Conservation (phyloP, 495 filamentous ascomycete genomes). For the Trichoderma erinaceum region DNA sequence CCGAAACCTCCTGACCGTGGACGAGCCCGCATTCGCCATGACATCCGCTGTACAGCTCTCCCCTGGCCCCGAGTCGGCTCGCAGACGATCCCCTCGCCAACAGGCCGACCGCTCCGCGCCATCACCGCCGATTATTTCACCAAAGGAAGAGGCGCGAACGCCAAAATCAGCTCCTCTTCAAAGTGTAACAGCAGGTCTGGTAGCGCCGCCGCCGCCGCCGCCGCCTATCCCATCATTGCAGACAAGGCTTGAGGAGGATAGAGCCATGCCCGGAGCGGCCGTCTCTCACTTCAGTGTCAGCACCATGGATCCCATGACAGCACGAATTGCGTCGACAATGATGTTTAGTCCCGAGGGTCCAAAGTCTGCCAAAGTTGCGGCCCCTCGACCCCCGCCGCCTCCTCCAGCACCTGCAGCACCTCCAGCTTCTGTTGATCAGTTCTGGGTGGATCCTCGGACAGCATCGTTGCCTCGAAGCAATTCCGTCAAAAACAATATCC, state of each 20-base stretch:
- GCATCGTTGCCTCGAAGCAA: slow-evolving; percentile 9
- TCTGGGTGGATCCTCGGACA: not conserved
- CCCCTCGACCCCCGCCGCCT: not conserved
- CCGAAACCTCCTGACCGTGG: not conserved
- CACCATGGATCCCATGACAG: not conserved
- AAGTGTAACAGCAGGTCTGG: not conserved
- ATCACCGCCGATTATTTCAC: not conserved
- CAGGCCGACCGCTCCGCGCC: not conserved
- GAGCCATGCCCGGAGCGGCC: slow-evolving; percentile 16
- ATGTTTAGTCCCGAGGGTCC: not conserved
- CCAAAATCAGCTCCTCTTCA: not conserved
- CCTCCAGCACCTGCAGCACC: not conserved
- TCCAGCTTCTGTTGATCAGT: not conserved
- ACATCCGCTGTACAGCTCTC: slow-evolving; percentile 39
- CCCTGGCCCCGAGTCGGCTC: slow-evolving; percentile 36
- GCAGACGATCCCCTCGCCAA: slow-evolving; percentile 35
- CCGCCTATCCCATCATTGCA: not conserved
- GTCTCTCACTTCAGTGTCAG: slow-evolving; percentile 6
- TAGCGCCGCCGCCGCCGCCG: not conserved
- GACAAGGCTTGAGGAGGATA: not conserved
- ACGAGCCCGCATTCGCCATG: slow-evolving; percentile 14
- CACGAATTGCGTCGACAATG: slow-evolving; percentile 1
- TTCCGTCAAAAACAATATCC: slow-evolving; percentile 21
- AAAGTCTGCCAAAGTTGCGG: not conserved
- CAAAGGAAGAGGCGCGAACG: not conserved